A percentile compares a stretch with the other conserved stretches of the same genome.
Evolutionary conservation across 2,329 filamentous ascomycete species (phyloP).

Genomic region (Colletotrichum cuscutae): DNA sequence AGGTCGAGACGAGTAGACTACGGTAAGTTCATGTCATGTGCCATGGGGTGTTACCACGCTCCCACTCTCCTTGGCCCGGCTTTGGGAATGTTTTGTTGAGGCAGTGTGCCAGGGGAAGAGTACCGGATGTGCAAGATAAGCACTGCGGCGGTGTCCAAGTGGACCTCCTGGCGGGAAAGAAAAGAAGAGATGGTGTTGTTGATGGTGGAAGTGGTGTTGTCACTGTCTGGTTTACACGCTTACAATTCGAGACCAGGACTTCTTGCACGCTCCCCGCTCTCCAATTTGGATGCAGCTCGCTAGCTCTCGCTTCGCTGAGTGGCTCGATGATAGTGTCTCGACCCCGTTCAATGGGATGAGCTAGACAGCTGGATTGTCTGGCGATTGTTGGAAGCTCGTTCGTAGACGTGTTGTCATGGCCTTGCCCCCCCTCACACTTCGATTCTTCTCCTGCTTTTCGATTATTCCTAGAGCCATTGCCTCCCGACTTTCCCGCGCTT

Average conservation of each 20-base stretch:
- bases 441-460: constrained; percentile 19
- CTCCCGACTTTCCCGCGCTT: constrained; percentile 11
- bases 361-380: background rate
- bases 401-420: background rate
- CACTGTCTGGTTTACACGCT: constrained; percentile 8
- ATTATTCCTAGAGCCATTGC: background rate
- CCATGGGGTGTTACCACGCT: constrained; percentile 26
- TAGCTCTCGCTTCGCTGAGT: constrained; percentile 1
- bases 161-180: constrained; percentile 12
- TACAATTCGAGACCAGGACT: background rate
- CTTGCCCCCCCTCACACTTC: constrained; percentile 14
- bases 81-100: constrained; percentile 24
- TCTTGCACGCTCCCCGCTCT: background rate
- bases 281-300: background rate
- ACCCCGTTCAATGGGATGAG: constrained; percentile 6
- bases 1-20: constrained; percentile 23
- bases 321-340: background rate
- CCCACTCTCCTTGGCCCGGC: constrained; percentile 24
- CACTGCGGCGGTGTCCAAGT: constrained; percentile 21
- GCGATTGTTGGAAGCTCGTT: background rate
- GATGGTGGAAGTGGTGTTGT: background rate
- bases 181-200: constrained; percentile 5
- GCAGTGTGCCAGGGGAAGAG: background rate
- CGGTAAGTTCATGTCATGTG: constrained; percentile 27
- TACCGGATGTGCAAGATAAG: constrained; percentile 26